phyloP scores from a whole-genome alignment of 352 stramenopile species.

The Pythium aquatile region DNA sequence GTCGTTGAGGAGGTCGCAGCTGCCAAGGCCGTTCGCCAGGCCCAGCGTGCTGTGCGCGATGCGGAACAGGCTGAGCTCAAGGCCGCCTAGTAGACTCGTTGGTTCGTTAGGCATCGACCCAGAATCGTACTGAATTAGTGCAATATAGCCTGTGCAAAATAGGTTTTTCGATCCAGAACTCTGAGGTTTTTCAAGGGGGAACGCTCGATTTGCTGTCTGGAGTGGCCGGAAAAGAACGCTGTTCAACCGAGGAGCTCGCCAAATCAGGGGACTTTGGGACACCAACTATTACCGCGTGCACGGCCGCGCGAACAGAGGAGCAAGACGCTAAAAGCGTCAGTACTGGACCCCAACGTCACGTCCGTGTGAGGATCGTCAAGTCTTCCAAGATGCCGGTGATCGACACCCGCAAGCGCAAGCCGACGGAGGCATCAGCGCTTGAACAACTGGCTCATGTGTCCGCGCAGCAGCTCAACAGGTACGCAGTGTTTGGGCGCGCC shows the following conservation, averaged over 20 bases:
- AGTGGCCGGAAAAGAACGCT: conserved; percentile 2
- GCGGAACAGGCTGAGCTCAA: conserved; percentile 31
- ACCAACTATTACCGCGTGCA: background rate
- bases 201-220: conserved; percentile 13
- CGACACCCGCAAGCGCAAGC: conserved; percentile 31
- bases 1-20: conserved; percentile 41
- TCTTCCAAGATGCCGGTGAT: conserved; percentile 21
- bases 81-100: conserved; percentile 6
- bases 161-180: conserved; percentile 30
- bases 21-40: conserved; percentile 51
- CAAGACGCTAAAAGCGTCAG: background rate
- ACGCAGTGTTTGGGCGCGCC: background rate
- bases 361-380: background rate
- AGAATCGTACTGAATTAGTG: conserved; percentile 18
- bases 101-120: background rate
- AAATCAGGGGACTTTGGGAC: background rate
- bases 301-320: background rate
- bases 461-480: conserved; percentile 20
- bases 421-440: conserved; percentile 10
- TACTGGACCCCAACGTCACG: background rate
- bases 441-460: conserved; percentile 22
- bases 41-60: conserved; percentile 34
- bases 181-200: conserved; percentile 20
- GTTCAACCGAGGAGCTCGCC: background rate
- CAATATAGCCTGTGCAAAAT: conserved; percentile 32